Base-by-base conservation (phyloP, 352 stramenopile species). In the Phytophthora tubulina region DNA sequence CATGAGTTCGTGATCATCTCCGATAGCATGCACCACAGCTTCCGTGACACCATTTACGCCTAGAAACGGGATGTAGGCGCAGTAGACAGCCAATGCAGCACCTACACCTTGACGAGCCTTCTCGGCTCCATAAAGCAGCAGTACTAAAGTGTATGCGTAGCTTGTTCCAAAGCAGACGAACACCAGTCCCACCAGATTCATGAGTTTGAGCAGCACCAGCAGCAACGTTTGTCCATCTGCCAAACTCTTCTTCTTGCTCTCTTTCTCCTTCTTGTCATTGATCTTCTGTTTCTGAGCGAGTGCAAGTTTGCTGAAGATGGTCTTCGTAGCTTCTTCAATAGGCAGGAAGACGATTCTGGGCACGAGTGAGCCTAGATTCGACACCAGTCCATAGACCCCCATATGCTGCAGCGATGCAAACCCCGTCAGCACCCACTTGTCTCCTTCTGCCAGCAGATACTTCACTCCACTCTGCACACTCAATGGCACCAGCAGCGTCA, bases 31-130 rank as follows among this genome's bases (percentile, higher is more conserved):
- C 1, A 99, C 96, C 78, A 99, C 99, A 3, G 96, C 95, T 86
- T 99, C 97, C 64, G 91, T 98, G 62, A 98, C 96, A 4, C 97
- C 97, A 76, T 99, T 99, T 33, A 98, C 69, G 2, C 93, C 95
- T 11, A 99, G 70, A 54, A 98, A 98, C 33, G 93, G 88, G 21
- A 99, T 98, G 77, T 99, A 99, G 4, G 97, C 66, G 76, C 97
- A 99, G 63, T 98, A 98, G 33, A 85, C 70, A 30, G 80, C 73
- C 44, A 97, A 70, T 3, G 88, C 88, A 11, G 69, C 55, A 3
- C 83, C 76, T 1, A 93, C 85, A 3, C 85, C 83, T 14, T 85
- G 70, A 3, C 64, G 65, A 42, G 79, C 85, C 55, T 95, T 96
- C 52, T 93, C 85, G 7, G 67, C 70, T 36, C 91, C 91, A 58